These are phyloP conservation scores for Phytophthora sansomeana DNA, from an alignment of 352 stramenopile species.

Conservation along the genomic window DNA sequence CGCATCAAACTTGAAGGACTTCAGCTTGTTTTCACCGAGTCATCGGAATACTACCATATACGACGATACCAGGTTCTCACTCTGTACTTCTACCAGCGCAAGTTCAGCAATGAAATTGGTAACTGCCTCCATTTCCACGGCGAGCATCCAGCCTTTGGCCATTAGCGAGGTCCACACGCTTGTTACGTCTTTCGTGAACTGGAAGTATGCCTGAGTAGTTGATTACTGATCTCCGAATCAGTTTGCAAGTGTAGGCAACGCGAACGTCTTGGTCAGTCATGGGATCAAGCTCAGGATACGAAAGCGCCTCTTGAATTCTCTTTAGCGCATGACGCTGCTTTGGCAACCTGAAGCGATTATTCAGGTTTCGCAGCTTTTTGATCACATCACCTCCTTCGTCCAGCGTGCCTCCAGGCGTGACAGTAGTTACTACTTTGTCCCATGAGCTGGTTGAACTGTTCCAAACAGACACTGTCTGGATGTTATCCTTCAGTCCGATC, in stretches of 20 bases:
- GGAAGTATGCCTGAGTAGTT: no score
- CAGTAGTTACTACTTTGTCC: slow-evolving; percentile 1
- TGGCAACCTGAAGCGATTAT: not conserved
- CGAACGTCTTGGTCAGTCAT: no score
- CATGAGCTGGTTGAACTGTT: not conserved
- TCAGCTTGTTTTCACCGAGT: slow-evolving; percentile 3
- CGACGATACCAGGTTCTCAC: not conserved
- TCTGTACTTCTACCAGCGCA: slow-evolving; percentile 1
- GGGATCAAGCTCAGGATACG: no score
- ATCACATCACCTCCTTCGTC: not conserved
- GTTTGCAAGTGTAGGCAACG: no score
- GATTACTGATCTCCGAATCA: no score
- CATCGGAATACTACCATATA: not conserved
- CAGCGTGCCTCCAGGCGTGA: not conserved
- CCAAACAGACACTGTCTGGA: not conserved
- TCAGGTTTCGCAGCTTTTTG: slow-evolving; percentile 1
- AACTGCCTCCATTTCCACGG: no score
- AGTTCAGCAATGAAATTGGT: not conserved
- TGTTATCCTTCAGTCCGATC: slow-evolving; percentile 20
- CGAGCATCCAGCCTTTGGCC: no score
- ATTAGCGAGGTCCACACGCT: no score
- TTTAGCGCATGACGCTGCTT: no score
- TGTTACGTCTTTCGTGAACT: no score
- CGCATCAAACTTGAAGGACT: not conserved
- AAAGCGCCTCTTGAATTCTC: no score